Percentiles rank a stretch among this genome's conserved stretches.
These are phyloP conservation scores for Wickerhamiella pararugosa DNA, from an alignment of 1,139 yeast genomes.

Conservation along the genomic window DNA sequence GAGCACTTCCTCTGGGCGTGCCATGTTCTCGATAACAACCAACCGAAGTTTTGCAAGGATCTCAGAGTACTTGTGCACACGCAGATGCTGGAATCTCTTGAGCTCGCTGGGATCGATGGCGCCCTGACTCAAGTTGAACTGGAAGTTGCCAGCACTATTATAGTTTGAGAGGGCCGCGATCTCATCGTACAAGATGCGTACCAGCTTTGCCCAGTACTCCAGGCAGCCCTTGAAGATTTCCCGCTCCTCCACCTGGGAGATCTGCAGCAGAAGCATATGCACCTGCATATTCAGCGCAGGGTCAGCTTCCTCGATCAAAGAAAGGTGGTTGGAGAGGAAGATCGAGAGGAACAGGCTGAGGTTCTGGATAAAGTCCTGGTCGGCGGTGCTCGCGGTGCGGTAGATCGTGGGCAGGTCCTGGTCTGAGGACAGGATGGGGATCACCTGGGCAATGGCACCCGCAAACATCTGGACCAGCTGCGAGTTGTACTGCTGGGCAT, in stretches of 20 bases:
- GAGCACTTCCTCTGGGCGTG: constrained; percentile 92
- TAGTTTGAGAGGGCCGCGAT: constrained; percentile 64
- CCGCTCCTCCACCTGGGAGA: constrained; percentile 86
- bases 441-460: constrained; percentile 56
- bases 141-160: neutral
- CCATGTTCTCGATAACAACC: constrained; percentile 94
- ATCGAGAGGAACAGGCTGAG: constrained; percentile 87
- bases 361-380: constrained; percentile 91
- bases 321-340: constrained; percentile 62
- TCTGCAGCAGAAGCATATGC: constrained; percentile 66
- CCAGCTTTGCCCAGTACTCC: constrained; percentile 86
- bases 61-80: constrained; percentile 69
- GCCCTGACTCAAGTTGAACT: constrained; percentile 17
- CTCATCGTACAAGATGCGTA: constrained; percentile 66
- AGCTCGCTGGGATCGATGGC: constrained; percentile 34
- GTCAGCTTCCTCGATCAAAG: constrained; percentile 51
- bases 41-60: constrained; percentile 70
- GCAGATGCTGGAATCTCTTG: constrained; percentile 51
- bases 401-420: constrained; percentile 65
- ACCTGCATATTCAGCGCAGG: constrained; percentile 53
- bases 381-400: constrained; percentile 59
- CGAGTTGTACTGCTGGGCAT: constrained; percentile 46
- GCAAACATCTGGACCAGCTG: constrained; percentile 61
- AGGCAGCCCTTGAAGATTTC: constrained; percentile 89
- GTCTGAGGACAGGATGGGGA: constrained; percentile 54